Conservation (phyloP, 805 yeast genomes). For the Dipodascus albidus region DNA sequence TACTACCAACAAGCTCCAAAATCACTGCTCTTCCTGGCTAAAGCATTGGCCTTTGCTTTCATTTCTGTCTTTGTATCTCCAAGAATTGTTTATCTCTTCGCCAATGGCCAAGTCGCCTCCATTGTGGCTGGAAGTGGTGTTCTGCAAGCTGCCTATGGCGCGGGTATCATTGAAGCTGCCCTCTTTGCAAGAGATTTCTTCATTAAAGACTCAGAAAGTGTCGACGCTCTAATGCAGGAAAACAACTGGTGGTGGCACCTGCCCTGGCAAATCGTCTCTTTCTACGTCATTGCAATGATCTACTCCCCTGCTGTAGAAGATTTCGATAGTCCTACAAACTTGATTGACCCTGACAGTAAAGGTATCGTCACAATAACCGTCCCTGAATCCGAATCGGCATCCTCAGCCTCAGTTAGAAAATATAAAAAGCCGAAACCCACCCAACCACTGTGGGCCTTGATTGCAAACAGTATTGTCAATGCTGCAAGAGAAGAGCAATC, state of each 20-base stretch:
- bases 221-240: background rate
- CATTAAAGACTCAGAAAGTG: background rate
- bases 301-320: background rate
- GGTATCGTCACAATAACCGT: background rate
- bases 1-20: background rate
- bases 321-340: background rate
- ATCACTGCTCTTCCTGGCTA: background rate
- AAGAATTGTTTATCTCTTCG: background rate
- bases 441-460: slow-evolving; percentile 27
- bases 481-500: slow-evolving; percentile 23
- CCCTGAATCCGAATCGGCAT: background rate
- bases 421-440: background rate
- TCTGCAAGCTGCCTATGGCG: background rate
- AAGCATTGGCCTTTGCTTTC: background rate
- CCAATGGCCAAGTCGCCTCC: background rate
- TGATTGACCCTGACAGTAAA: background rate
- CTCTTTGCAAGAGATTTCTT: background rate
- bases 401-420: background rate
- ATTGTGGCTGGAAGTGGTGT: background rate
- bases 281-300: background rate
- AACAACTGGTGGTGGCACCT: slow-evolving; percentile 1
- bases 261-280: background rate
- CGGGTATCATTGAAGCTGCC: background rate
- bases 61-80: background rate
- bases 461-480: slow-evolving; percentile 24